These are phyloP conservation scores for Neltuma alba DNA, from an alignment of 306 rosid genomes.

Conservation along the genomic window DNA sequence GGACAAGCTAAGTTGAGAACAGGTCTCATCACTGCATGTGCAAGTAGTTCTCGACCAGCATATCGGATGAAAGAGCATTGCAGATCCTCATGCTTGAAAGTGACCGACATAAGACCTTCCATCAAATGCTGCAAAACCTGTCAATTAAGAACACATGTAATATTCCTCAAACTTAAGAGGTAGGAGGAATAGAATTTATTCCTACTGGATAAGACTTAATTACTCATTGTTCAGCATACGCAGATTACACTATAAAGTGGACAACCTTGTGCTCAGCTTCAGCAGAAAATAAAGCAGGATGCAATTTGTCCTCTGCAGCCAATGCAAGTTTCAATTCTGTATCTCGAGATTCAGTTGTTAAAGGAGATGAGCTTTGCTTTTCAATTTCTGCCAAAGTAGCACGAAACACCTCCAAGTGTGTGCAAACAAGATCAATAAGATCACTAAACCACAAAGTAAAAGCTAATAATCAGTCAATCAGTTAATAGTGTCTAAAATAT, in stretches of 20 bases:
- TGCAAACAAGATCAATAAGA: slow-evolving; percentile 75
- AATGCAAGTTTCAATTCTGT: slow-evolving; percentile 62
- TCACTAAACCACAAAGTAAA: slow-evolving; percentile 66
- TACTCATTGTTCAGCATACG: slow-evolving; percentile 18
- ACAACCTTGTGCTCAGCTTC: slow-evolving; percentile 98
- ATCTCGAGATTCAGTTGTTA: slow-evolving; percentile 73
- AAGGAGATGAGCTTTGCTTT: slow-evolving; percentile 51
- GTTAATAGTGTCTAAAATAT: slow-evolving; percentile 17
- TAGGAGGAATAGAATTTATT: slow-evolving; percentile 22
- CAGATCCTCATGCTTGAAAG: slow-evolving; percentile 82
- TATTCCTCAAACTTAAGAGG: slow-evolving; percentile 33
- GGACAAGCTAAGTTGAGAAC: slow-evolving; percentile 89
- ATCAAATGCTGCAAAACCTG: slow-evolving; percentile 95
- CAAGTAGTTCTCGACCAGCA: slow-evolving; percentile 86
- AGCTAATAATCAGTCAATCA: slow-evolving; percentile 44
- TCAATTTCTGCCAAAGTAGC: slow-evolving; percentile 69
- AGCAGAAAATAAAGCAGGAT: slow-evolving; percentile 95
- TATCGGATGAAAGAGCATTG: slow-evolving; percentile 79
- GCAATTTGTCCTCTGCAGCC: slow-evolving; percentile 84
- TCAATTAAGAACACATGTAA: slow-evolving; percentile 39
- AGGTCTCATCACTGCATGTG: slow-evolving; percentile 92
- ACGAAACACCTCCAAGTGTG: slow-evolving; percentile 90
- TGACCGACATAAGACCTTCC: slow-evolving; percentile 82
- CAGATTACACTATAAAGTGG: slow-evolving; percentile 30
- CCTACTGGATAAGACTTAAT: slow-evolving; percentile 30